Percentiles rank a stretch among this genome's conserved stretches.
phyloP scores from a whole-genome alignment of 1,284 basidiomycete species.

The Bothia castanella region DNA sequence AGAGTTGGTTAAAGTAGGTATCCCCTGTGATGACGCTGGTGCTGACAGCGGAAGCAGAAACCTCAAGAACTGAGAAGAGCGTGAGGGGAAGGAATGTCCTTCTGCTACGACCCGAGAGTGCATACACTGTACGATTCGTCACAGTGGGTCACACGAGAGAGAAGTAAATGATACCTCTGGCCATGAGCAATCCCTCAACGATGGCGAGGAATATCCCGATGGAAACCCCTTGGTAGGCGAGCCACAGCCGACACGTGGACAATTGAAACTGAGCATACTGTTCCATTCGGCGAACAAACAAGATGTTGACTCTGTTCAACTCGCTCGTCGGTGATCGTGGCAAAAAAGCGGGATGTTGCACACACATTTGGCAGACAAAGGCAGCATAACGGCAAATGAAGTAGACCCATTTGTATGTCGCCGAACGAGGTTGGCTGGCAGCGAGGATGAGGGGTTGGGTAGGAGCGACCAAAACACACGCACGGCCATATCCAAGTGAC shows the following conservation, averaged over 20 bases:
- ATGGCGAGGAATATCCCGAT: constrained; percentile 8
- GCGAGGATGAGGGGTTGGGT: background rate
- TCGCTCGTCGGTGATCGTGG: background rate
- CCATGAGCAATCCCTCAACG: constrained; percentile 14
- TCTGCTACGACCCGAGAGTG: constrained; percentile 10
- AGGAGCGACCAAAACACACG: background rate
- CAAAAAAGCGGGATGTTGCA: background rate
- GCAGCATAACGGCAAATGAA: constrained; percentile 11
- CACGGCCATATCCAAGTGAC: constrained; percentile 15
- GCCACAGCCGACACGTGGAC: constrained; percentile 12
- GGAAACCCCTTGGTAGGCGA: constrained; percentile 11
- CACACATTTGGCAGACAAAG: constrained; percentile 11
- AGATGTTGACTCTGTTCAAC: constrained; percentile 4
- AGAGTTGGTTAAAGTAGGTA: constrained; percentile 6
- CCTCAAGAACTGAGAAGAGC: constrained; percentile 8
- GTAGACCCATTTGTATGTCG: constrained; percentile 12
- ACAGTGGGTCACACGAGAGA: background rate
- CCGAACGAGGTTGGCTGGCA: constrained; percentile 1
- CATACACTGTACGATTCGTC: constrained; percentile 5
- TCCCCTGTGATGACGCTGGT: background rate
- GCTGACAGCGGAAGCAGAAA: constrained; percentile 4
- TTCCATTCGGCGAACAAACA: constrained; percentile 12
- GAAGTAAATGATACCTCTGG: constrained; percentile 6
- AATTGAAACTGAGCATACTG: constrained; percentile 1
- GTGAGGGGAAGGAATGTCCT: constrained; percentile 7